These are phyloP conservation scores for Ophiocordyceps unilateralis DNA, from an alignment of 2,329 filamentous ascomycete species.

Conservation along the genomic window DNA sequence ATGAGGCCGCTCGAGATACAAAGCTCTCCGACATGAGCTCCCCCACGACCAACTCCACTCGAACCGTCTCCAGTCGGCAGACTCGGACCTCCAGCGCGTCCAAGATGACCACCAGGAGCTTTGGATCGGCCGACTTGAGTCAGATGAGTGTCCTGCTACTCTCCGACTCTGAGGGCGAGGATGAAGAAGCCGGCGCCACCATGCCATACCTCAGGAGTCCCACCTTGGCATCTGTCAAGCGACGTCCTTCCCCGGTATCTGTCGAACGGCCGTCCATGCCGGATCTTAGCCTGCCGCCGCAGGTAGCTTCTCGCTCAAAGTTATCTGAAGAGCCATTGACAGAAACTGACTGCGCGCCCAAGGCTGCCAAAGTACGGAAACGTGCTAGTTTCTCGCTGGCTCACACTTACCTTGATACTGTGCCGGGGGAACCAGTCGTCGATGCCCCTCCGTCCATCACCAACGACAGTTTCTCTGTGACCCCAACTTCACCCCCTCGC, in stretches of 20 bases:
- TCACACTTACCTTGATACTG: conserved; percentile 23
- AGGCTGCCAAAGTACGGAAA: conserved; percentile 10
- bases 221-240: neutral
- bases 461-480: conserved; percentile 1
- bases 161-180: conserved; percentile 37
- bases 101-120: conserved; percentile 26
- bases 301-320: conserved; percentile 2
- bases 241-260: neutral
- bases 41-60: conserved; percentile 21
- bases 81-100: conserved; percentile 37
- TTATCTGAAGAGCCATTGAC: conserved; percentile 5
- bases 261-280: neutral
- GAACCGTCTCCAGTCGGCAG: conserved; percentile 37
- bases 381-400: conserved; percentile 21
- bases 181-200: conserved; percentile 7
- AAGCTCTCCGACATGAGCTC: conserved; percentile 12
- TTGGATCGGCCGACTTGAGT: conserved; percentile 32
- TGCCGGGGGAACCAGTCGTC: neutral
- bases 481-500: conserved; percentile 9
- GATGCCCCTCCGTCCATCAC: neutral
- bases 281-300: conserved; percentile 1
- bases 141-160: conserved; percentile 38
- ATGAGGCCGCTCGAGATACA: conserved; percentile 5
- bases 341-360: conserved; percentile 1
- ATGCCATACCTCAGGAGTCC: conserved; percentile 1